A percentile compares a stretch with the other conserved stretches of the same genome.
phyloP scores from a whole-genome alignment of 768 basidiomycete genomes.

The Cubamyces lactineus region DNA sequence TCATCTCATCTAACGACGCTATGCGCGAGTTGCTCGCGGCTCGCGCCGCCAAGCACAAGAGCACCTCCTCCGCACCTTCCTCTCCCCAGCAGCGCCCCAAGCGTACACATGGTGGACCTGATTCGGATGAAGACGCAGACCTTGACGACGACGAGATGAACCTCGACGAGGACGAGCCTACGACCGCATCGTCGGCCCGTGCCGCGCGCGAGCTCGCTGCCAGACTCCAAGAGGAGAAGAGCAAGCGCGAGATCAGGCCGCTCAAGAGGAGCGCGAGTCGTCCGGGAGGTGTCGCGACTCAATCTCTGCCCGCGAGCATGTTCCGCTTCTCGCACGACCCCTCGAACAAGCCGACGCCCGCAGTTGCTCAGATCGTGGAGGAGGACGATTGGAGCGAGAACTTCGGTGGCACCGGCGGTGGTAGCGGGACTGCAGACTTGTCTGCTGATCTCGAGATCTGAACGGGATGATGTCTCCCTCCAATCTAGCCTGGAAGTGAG shows the following conservation, averaged over 20 bases:
- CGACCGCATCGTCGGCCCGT: constrained; percentile 1
- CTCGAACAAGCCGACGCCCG: not conserved
- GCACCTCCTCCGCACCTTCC: constrained; percentile 16
- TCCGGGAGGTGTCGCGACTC: constrained; percentile 15
- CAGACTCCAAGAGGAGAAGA: constrained; percentile 20
- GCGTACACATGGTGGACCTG: constrained; percentile 16
- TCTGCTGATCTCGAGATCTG: constrained; percentile 17
- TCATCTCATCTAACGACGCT: constrained; percentile 27
- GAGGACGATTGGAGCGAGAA: constrained; percentile 29
- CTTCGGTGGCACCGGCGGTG: constrained; percentile 5
- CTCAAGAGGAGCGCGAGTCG: constrained; percentile 24
- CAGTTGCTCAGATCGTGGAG: constrained; percentile 10
- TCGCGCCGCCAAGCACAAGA: constrained; percentile 19
- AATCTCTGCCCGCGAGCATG: constrained; percentile 23
- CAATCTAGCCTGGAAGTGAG: not conserved
- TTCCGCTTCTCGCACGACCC: constrained; percentile 22
- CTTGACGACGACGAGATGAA: constrained; percentile 18
- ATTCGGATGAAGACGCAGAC: constrained; percentile 18
- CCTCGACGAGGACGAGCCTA: constrained; percentile 10
- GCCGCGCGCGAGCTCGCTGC: constrained; percentile 10
- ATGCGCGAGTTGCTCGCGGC: constrained; percentile 22
- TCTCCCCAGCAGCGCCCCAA: constrained; percentile 23
- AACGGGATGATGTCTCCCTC: not conserved
- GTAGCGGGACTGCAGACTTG: not conserved
- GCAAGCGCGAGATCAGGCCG: constrained; percentile 25